Evolutionary conservation across 495 filamentous ascomycete genomes (phyloP).

Genomic region (Daldinia loculata): DNA sequence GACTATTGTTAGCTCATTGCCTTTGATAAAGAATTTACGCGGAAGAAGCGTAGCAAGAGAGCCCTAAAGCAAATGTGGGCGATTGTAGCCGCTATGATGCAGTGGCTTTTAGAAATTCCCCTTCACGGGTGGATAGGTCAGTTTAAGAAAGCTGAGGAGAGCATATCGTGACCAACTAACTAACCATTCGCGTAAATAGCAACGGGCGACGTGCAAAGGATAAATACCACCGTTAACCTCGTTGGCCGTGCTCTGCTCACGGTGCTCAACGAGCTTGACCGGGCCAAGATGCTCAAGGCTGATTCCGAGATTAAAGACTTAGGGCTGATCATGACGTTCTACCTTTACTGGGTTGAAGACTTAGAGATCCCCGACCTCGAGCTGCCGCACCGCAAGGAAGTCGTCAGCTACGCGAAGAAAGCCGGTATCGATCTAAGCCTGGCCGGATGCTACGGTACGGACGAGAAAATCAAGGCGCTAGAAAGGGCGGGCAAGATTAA

Average conservation of each 20-base stretch:
- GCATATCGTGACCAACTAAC: background rate
- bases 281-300: constrained; percentile 23
- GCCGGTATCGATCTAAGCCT: constrained; percentile 29
- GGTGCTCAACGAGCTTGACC: constrained; percentile 33
- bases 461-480: constrained; percentile 18
- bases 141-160: constrained; percentile 3
- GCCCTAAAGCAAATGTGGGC: constrained; percentile 33
- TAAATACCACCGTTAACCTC: constrained; percentile 20
- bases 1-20: constrained; percentile 22
- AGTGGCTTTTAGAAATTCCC: constrained; percentile 33
- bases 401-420: constrained; percentile 29
- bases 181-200: constrained; percentile 15
- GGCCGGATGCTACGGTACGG: constrained; percentile 33
- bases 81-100: constrained; percentile 32
- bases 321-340: constrained; percentile 29
- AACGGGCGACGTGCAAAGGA: constrained; percentile 14
- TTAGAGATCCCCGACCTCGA: constrained; percentile 18
- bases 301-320: constrained; percentile 38
- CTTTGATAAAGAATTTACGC: constrained; percentile 31
- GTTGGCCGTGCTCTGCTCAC: constrained; percentile 34
- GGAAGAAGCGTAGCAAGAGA: constrained; percentile 33
- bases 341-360: constrained; percentile 28
- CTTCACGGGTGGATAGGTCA: constrained; percentile 28
- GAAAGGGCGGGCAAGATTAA: constrained; percentile 34
- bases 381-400: constrained; percentile 30